phyloP scores from a whole-genome alignment of 2,329 filamentous ascomycete species.

The Trichoderma sp. region DNA sequence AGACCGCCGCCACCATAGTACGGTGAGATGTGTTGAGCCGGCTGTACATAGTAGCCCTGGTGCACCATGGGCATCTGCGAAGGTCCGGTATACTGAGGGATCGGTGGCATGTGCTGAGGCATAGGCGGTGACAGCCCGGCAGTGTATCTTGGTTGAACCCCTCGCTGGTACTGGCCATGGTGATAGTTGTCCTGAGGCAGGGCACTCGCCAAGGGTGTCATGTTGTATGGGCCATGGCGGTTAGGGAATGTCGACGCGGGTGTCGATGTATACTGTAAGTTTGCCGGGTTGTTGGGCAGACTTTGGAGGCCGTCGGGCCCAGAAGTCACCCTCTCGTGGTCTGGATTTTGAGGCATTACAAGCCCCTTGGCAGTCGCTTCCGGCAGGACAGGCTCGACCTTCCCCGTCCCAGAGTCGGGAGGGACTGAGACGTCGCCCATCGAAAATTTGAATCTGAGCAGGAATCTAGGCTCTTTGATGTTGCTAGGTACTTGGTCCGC shows the following conservation, averaged over 20 bases:
- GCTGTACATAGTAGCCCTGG: slow-evolving; percentile 51
- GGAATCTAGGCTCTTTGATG: not conserved
- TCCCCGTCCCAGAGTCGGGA: slow-evolving; percentile 25
- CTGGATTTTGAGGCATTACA: not conserved
- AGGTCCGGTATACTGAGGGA: slow-evolving; percentile 45
- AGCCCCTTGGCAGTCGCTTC: slow-evolving; percentile 7
- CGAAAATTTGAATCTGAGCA: slow-evolving; percentile 22
- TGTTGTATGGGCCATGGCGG: slow-evolving; percentile 45
- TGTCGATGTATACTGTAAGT: slow-evolving; percentile 41
- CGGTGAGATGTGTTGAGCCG: slow-evolving; percentile 44
- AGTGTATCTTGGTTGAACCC: slow-evolving; percentile 38
- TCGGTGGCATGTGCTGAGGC: slow-evolving; percentile 41
- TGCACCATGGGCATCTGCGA: slow-evolving; percentile 40
- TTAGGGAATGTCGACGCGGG: slow-evolving; percentile 29
- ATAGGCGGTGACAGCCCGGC: slow-evolving; percentile 40
- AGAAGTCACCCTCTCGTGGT: not conserved
- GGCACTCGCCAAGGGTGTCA: slow-evolving; percentile 47
- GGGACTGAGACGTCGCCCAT: slow-evolving; percentile 40
- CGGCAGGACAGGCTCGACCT: slow-evolving; percentile 25
- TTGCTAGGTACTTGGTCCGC: not conserved
- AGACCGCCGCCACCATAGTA: slow-evolving; percentile 47
- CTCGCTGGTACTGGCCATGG: slow-evolving; percentile 40
- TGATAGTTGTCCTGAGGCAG: slow-evolving; percentile 46
- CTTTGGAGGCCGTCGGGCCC: not conserved
- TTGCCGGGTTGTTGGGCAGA: not conserved